Evolutionary conservation across 257 asterid genomes (phyloP), one percentile per base, ranked within the genome.

Genomic region (Solanum pennellii): DNA sequence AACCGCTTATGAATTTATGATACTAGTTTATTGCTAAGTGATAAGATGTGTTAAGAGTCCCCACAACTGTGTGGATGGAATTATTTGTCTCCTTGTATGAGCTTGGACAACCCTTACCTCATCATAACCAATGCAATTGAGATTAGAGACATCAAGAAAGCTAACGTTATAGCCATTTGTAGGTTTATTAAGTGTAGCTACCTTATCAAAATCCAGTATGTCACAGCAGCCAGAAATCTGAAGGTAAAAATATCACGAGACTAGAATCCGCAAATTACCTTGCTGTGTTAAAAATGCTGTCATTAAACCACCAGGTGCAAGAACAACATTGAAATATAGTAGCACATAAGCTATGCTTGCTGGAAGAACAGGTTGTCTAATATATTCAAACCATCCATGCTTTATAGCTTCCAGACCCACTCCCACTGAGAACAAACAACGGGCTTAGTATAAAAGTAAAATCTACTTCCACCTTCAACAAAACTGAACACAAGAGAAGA

Each of bases 281-380:
- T 90, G 93, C 86, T 95, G 98, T 56, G 99, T 96, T 88, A 97
- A 92, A 92, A 97, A 97, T 86, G 99, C 99, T 31, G 99, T 95
- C 99, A 97, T 97, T 90, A 95, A 91, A 86, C 97, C 93, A 69
- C 99, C 96, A 87, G 99, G 99, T 86, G 99, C 95, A 84, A 95
- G 98, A 89, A 94, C 97, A 56, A 92, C 95, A 86, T 95, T 97
- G 92, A 94, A 95, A 92, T 89, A 94, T 89, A 97, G 97, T 73
- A 95, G 88, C 88, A 97, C 99, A 94, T 91, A 93, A 86, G 98
- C 98, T 88, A 97, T 93, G 91, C 99, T 97, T 69, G 98, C 99
- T 9, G 99, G 98, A 84, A 97, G 97, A 94, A 95, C 99, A 84
- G 99, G 99, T 89, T 95, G 99, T 89, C 95, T 93, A 84, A 94